These are phyloP conservation scores for Aspergillus haitiensis DNA, from an alignment of 495 filamentous ascomycete species.

Conservation along the genomic window DNA sequence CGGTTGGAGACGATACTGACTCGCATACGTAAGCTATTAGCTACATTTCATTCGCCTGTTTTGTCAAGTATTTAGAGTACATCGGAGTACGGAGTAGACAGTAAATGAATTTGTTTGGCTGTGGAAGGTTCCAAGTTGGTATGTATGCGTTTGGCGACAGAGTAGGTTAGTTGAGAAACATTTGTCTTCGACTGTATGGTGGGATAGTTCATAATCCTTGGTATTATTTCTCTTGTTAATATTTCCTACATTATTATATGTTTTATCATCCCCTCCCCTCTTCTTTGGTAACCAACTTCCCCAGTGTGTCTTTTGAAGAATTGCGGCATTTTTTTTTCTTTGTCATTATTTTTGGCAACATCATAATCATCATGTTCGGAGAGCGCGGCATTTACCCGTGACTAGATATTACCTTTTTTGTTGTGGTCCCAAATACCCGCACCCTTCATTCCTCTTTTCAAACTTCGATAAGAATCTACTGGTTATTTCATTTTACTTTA, in stretches of 20 bases:
- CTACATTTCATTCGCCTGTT: too few species aligned
- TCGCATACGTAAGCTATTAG: too few species aligned
- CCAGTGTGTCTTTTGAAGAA: background rate
- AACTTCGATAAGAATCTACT: background rate
- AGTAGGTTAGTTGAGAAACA: background rate
- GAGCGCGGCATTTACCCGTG: too few species aligned
- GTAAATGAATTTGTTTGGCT: too few species aligned
- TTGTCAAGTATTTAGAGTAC: too few species aligned
- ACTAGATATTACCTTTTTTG: background rate
- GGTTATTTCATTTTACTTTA: too few species aligned
- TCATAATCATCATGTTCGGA: too few species aligned
- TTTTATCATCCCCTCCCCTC: background rate
- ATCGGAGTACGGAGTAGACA: too few species aligned
- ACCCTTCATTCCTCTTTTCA: background rate
- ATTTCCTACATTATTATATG: background rate
- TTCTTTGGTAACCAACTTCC: background rate
- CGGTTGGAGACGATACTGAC: too few species aligned
- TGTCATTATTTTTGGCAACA: background rate
- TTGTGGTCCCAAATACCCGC: too few species aligned
- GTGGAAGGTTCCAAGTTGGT: too few species aligned
- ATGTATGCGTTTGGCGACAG: background rate
- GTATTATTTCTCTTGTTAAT: background rate
- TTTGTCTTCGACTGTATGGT: too few species aligned
- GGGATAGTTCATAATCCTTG: background rate
- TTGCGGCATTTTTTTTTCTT: background rate